Evolutionary conservation across 2,329 filamentous ascomycete species (phyloP).

Genomic region (Sporothrix dimorphospora): DNA sequence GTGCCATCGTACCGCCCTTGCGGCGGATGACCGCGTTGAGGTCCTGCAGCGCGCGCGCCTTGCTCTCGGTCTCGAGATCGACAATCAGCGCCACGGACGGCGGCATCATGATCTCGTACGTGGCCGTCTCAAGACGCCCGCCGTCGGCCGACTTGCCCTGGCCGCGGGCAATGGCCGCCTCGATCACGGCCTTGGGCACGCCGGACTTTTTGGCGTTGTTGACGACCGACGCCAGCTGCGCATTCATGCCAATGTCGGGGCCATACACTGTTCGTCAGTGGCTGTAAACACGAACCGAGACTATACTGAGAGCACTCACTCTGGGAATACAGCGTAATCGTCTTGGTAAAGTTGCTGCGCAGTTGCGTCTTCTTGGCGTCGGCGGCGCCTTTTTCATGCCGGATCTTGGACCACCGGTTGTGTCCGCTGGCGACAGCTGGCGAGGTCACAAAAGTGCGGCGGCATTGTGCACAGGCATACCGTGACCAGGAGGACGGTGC

Average conservation of each 20-base stretch:
- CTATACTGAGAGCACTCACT: slow-evolving; percentile 50
- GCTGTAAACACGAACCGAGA: neutral
- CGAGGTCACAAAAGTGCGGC: slow-evolving; percentile 54
- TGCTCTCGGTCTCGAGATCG: slow-evolving; percentile 84
- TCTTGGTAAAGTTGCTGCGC: slow-evolving; percentile 68
- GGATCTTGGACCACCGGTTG: slow-evolving; percentile 95
- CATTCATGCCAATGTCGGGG: slow-evolving; percentile 72
- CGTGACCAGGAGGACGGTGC: slow-evolving; percentile 22
- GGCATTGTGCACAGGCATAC: slow-evolving; percentile 51
- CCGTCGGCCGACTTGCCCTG: slow-evolving; percentile 81
- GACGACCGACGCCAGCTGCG: slow-evolving; percentile 72
- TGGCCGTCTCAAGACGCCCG: slow-evolving; percentile 73
- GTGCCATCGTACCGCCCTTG: slow-evolving; percentile 68
- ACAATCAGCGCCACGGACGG: slow-evolving; percentile 77
- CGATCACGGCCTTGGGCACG: slow-evolving; percentile 78
- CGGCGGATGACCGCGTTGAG: slow-evolving; percentile 73
- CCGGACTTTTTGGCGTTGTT: slow-evolving; percentile 79
- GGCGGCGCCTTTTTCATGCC: slow-evolving; percentile 87
- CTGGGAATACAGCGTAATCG: slow-evolving; percentile 75
- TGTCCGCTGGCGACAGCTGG: slow-evolving; percentile 65
- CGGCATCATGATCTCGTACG: slow-evolving; percentile 79
- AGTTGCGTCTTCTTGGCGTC: slow-evolving; percentile 78
- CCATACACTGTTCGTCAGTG: slow-evolving; percentile 52
- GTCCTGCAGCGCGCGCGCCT: slow-evolving; percentile 72
- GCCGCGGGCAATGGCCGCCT: slow-evolving; percentile 82